Base-by-base conservation (phyloP, 495 filamentous ascomycete genomes). In the Pseudevernia furfuracea region DNA sequence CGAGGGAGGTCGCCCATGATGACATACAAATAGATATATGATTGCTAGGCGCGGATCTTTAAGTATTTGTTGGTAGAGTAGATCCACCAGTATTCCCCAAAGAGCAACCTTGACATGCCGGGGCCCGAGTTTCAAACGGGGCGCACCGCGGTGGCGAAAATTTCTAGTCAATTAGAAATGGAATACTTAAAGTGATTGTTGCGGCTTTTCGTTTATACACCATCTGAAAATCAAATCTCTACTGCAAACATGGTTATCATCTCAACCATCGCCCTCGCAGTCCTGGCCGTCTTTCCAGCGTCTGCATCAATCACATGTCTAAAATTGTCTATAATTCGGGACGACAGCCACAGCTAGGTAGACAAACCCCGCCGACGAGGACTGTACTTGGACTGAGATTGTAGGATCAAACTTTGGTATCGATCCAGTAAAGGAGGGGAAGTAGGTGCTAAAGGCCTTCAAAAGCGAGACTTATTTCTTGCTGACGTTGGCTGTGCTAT, bases 331-430 rank as follows among this genome's bases (percentile, higher is more conserved):
- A 2, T 53, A 58, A 32, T 52, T 67, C 32, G 61, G 60, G 19
- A 2, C 34, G 30, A 66, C 49, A 32, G 66, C 66, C 17, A 68
- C 62, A 14, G 68, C 68, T 14, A 49, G 5, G 34, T 70, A 66
- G 68, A 64, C 46, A 25, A 66, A 68, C 25, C 23, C 36, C 12
- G 52, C 36, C 5, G 59, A 48, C 7, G 17, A 66, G 38, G 48
- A 21, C 2, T 70, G 68, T 38, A 58, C 58, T 4, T 70, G 68
- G 68, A 61, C 38, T 2, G 68, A 66, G 9, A 12, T 28, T 28
- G 68, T 70, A 17, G 68, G 68, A 9, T 62, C 61, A 11, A 68
- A 70, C 58, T 70, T 70, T 44, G 68, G 68, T 44, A 23, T 38
- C 14, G 46, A 61, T 56, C 37, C 14, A 10, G 30, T 56, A 0